Conservation (phyloP, 495 filamentous ascomycete species). For the Podospora sp. region DNA sequence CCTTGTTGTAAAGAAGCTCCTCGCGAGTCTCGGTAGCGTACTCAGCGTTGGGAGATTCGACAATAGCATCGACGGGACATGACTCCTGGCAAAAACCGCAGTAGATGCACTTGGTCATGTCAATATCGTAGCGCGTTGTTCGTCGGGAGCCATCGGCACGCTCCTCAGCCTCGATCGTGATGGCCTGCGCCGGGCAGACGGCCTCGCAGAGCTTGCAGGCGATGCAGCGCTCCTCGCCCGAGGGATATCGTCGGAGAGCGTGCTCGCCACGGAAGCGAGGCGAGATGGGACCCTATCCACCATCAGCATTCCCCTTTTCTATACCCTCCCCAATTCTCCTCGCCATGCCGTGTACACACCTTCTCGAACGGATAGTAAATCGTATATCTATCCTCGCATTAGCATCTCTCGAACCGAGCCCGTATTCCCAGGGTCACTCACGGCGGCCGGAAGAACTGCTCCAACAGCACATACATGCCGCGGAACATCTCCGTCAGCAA, state of each 20-base stretch:
- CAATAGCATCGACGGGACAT: constrained; percentile 97
- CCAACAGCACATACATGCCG: constrained; percentile 96
- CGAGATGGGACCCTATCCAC: constrained; percentile 79
- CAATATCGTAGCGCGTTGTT: constrained; percentile 97
- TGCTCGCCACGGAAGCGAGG: constrained; percentile 97
- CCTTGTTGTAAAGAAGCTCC: constrained; percentile 98
- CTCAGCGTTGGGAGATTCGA: constrained; percentile 95
- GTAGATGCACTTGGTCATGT: constrained; percentile 99
- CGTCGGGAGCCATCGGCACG: constrained; percentile 91
- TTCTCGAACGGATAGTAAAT: constrained; percentile 99
- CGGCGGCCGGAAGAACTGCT: constrained; percentile 98
- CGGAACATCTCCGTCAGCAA: constrained; percentile 91
- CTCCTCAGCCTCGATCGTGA: constrained; percentile 98
- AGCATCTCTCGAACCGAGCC: neutral
- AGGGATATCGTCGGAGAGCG: constrained; percentile 91
- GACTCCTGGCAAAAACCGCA: constrained; percentile 99
- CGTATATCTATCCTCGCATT: constrained; percentile 69
- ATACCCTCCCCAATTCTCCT: neutral
- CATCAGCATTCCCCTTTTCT: neutral
- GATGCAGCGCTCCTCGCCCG: constrained; percentile 97
- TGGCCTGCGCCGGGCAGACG: constrained; percentile 92
- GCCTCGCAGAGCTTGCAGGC: constrained; percentile 99
- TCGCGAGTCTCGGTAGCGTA: constrained; percentile 97
- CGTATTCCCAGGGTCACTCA: constrained; percentile 54
- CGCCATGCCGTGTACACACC: constrained; percentile 42